Evolutionary conservation across 768 basidiomycete species (phyloP), one percentile per base, ranked within the genome.

Genomic region (Pilatotrama ljubarskyi): DNA sequence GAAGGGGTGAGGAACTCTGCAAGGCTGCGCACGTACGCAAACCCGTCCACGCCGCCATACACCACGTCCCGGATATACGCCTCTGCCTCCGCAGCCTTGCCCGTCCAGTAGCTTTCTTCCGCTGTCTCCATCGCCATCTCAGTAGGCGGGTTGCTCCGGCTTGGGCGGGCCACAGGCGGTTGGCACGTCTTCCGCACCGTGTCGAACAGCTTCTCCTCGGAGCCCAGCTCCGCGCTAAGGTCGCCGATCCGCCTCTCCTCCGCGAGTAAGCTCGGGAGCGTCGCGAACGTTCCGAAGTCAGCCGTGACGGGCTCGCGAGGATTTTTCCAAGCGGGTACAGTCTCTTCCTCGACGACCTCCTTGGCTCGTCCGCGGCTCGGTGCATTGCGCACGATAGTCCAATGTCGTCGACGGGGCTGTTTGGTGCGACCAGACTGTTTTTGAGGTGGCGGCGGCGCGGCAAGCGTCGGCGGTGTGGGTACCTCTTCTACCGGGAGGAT

Each of bases 21-120:
- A 55, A 93, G 66, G 69, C 91, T 92, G 60, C 87, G 78, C 52
- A 87, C 80, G 69, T 92, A 92, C 5, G 90, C 90, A 25, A 85
- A 72, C 1, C 91, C 90, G 56, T 90, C 88, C 0, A 84, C 78
- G 46, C 91, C 90, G 0, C 91, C 90, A 68, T 91, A 92, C 0
- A 92, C 89, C n/a, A 90, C 68, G 68, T 91, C 87, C 18, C 81
- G 74, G 17, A 92, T 46, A 65, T 87, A 90, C n/a, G 78, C 79
- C 72, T 90, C 86, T 1, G 82, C 88, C 22, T 80, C 78, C n/a
- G 71, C 70, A 13, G 81, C 83, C 49, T 75, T 75, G 13, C 75
- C 69, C 22, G 74, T 79, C 81, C 84, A 89, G 61, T 84, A 85
- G 6, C 70, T 74, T 2, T 69, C 52, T 5, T 51, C 38, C 25